Base-by-base conservation (phyloP, 495 filamentous ascomycete genomes). In the Chaetomium fimeti region DNA sequence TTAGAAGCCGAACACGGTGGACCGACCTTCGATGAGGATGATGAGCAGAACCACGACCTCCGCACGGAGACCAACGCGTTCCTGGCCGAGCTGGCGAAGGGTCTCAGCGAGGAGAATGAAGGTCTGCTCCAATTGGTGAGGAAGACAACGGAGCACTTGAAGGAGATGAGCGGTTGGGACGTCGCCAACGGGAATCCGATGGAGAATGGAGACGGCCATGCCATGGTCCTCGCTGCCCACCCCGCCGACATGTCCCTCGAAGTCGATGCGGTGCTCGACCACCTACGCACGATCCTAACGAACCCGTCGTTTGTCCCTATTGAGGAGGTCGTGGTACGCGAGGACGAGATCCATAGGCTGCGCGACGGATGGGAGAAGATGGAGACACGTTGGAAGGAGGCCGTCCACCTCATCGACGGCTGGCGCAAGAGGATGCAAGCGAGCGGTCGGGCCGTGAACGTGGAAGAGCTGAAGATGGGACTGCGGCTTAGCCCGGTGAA, bases 231-330 rank as follows among this genome's bases (percentile, higher is more conserved):
- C 38, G 81, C 82, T 13, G 76, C 86, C 4, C 88, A 85, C 29
- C 91, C 88, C 71, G 89, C 91, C 54, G 86, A 88, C 28, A 77
- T 98, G 48, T 85, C 90, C 0, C 66, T 72, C 8, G 88, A 93
- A 60, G 83, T 96, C 75, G 87, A 91, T 28, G 75, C 74, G 4
- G 86, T 93, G 2, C 80, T 98, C 62, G 86, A 89, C 57, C 91
- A 94, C 66, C 80, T 98, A 54, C 84, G 88, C 65, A 90, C 82
- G 5, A 81, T 98, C 42, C 80, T 98, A 29, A 96, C 93, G 13
- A 97, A 97, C 66, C 94, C 94, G 6, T 93, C 91, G 11, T 98
- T 98, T 75, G 94, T 97, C 36, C 90, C 94, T 0, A 82, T 98
- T n/a, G 95, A 98, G 71, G 83, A 97, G 74, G 90, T 97, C 8